Base-by-base conservation (phyloP, 371 early-diverging fungal species). In the Blastocladiella emersonii region DNA sequence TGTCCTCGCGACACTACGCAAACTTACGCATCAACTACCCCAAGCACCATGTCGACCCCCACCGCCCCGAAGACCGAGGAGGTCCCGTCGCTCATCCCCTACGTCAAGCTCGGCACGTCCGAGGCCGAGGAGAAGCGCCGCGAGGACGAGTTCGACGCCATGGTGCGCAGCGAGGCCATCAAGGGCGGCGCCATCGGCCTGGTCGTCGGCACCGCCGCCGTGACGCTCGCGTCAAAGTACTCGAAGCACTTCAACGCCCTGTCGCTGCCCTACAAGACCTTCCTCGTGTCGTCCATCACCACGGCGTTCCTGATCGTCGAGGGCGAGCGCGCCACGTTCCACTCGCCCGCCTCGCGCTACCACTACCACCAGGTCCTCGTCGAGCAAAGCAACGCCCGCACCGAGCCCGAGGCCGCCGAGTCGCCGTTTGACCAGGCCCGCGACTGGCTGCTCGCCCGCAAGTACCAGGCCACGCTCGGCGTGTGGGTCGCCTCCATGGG, bases 241-340 rank as follows among this genome's bases (percentile, higher is more conserved):
- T 59, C 59, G 30, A 34, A 8, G 1, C 8, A 13, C 30, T 15
- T 59, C 25, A 19, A 36, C 27, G 23, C 12, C 36, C 15, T 59
- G 25, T 17, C n/a, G 19, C 8, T 21, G 59, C 59, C 59, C 30
- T 59, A 34, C 44, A 59, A 59, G 37, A 10, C 27, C 2, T 59
- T 59, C 37, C 32, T 59, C 35, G 15, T 59, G 27, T 59, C 41
- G 59, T 59, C 37, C 2, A 19, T 21, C 36, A 15, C 30, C 37
- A 59, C 25, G 41, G 59, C 59, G 37, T 34, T 8, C 15, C 8
- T 59, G 1, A 27, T 25, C 27, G 36, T 59, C 21, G 37, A 23
- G 15, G 59, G 59, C 41, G 59, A 59, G 37, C 35, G 23, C 19
- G 59, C 59, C 37, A 59, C 59, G n/a, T 59, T 59, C 59, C 37